Evolutionary conservation across 805 yeast genomes (phyloP).

Genomic region (Limtongia smithiae): DNA sequence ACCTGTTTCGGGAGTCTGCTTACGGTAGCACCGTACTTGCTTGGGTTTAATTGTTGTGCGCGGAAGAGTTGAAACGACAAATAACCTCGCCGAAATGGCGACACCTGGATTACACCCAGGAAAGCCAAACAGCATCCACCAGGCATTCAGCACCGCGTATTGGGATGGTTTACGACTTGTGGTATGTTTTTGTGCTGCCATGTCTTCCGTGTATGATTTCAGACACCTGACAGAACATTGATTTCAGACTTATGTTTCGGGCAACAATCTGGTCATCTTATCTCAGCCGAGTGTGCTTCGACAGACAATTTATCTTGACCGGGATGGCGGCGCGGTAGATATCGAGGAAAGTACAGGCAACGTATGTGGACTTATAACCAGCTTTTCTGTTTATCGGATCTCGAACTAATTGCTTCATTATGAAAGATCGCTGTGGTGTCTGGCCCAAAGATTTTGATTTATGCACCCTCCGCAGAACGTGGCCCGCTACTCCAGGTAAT

Average conservation of each 20-base stretch:
- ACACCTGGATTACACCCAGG: slow-evolving; percentile 72
- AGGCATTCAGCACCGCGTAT: slow-evolving; percentile 53
- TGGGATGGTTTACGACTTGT: slow-evolving; percentile 67
- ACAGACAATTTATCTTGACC: slow-evolving; percentile 71
- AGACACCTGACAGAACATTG: too few species aligned
- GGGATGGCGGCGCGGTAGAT: slow-evolving; percentile 64
- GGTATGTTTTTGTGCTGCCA: slow-evolving; percentile 30
- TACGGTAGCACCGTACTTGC: too few species aligned
- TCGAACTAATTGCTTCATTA: neutral
- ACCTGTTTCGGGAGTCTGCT: too few species aligned
- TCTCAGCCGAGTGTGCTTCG: slow-evolving; percentile 52
- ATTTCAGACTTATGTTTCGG: slow-evolving; percentile 67
- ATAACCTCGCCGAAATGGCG: slow-evolving; percentile 28
- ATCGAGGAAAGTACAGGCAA: slow-evolving; percentile 58
- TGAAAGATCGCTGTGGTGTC: slow-evolving; percentile 28
- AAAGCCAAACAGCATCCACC: slow-evolving; percentile 60
- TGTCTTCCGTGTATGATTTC: neutral
- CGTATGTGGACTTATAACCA: too few species aligned
- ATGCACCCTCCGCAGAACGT: slow-evolving; percentile 14
- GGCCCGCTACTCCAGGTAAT: slow-evolving; percentile 11
- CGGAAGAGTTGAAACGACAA: too few species aligned
- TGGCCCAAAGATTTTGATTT: slow-evolving; percentile 26
- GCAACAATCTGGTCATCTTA: slow-evolving; percentile 73
- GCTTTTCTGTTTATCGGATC: neutral
- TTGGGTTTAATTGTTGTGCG: too few species aligned